Evolutionary conservation across 495 filamentous ascomycete genomes (phyloP).

Genomic region (Terfezia claveryi): DNA sequence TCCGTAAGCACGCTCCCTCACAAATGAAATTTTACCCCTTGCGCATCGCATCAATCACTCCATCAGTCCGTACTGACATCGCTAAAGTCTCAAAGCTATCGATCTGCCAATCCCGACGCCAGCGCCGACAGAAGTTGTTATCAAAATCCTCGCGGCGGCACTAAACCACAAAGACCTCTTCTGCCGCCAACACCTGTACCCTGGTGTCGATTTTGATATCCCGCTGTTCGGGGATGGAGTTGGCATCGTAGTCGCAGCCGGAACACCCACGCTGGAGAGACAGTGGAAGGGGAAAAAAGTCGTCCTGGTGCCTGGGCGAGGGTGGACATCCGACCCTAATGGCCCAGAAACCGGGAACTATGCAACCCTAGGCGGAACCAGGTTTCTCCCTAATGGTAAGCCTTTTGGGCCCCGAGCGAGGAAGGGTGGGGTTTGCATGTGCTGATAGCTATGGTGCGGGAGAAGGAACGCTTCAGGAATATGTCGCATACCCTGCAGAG

Average conservation of each 20-base stretch:
- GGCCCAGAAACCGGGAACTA: constrained; percentile 49
- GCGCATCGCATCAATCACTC: background rate
- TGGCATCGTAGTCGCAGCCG: constrained; percentile 43
- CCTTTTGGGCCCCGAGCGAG: background rate
- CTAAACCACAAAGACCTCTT: constrained; percentile 88
- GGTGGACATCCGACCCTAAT: constrained; percentile 46
- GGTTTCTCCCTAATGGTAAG: constrained; percentile 24
- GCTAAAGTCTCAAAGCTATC: constrained; percentile 36
- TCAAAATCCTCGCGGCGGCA: constrained; percentile 50
- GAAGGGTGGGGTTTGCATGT: background rate
- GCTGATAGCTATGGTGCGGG: background rate
- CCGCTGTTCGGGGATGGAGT: constrained; percentile 63
- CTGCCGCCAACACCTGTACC: constrained; percentile 79
- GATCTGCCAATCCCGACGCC: constrained; percentile 32
- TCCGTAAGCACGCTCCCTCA: constrained; percentile 27
- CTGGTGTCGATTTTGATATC: constrained; percentile 48
- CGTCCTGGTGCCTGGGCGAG: constrained; percentile 46
- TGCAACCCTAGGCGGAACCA: constrained; percentile 51
- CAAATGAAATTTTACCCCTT: background rate
- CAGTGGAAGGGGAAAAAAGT: constrained; percentile 43
- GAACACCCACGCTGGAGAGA: constrained; percentile 26
- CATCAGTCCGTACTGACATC: background rate
- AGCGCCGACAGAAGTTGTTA: constrained; percentile 38
- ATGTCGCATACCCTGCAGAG: constrained; percentile 38
- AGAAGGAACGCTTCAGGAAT: constrained; percentile 49